Evolutionary conservation across 495 filamentous ascomycete genomes (phyloP).

Genomic region (Acidomyces sp.): DNA sequence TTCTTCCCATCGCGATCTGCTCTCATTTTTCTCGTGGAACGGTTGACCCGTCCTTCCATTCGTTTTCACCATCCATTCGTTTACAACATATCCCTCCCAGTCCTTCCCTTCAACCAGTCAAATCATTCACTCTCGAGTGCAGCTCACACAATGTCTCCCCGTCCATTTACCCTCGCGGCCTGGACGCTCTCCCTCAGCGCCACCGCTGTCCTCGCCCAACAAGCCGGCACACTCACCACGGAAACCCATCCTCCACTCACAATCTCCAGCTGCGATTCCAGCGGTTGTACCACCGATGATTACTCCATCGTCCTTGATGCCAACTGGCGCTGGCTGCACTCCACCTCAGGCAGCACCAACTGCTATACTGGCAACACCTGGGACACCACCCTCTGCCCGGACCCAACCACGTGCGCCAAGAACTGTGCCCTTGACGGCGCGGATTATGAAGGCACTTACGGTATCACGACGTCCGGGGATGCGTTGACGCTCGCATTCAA

Average conservation of each 20-base stretch:
- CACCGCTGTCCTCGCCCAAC: background rate
- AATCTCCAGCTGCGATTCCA: conserved; percentile 37
- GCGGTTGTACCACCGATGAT: conserved; percentile 33
- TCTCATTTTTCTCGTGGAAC: background rate
- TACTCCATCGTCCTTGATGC: conserved; percentile 40
- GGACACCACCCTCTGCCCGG: conserved; percentile 26
- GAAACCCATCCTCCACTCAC: conserved; percentile 40
- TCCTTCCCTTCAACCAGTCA: background rate
- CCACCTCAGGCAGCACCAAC: conserved; percentile 28
- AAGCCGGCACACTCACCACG: conserved; percentile 13
- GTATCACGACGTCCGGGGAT: conserved; percentile 21
- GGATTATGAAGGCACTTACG: conserved; percentile 28
- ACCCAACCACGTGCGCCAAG: conserved; percentile 28
- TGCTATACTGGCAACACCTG: conserved; percentile 24
- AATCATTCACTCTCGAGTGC: too few relatives aligned
- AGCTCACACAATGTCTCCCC: background rate
- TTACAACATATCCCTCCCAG: too few relatives aligned
- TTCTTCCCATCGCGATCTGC: too few relatives aligned
- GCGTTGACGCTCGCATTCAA: conserved; percentile 23
- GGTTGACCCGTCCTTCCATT: conserved; percentile 1
- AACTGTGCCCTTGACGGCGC: conserved; percentile 31
- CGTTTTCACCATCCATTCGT: background rate
- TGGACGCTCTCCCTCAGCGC: background rate
- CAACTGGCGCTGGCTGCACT: conserved; percentile 31
- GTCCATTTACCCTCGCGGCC: conserved; percentile 1